These are phyloP conservation scores for Vitis hybrid DNA, from an alignment of 177 flowering plant species.

Conservation along the genomic window DNA sequence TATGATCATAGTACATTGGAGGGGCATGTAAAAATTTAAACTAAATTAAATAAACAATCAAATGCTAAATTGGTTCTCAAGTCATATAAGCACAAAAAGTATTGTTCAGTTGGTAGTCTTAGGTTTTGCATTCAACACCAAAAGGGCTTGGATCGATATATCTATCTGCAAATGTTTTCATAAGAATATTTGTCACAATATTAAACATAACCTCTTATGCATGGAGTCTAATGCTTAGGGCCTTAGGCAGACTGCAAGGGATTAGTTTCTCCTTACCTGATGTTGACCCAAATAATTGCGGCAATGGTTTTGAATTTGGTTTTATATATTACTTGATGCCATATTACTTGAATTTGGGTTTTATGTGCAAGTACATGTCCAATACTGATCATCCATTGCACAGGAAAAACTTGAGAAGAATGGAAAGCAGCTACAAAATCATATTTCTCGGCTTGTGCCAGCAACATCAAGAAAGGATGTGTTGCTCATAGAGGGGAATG, in stretches of 20 bases:
- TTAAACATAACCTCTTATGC: too few species aligned
- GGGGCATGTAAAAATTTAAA: too few species aligned
- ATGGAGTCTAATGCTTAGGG: too few species aligned
- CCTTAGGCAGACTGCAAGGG: background rate
- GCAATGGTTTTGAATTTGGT: background rate
- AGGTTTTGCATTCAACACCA: too few species aligned
- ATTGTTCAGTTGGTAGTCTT: too few species aligned
- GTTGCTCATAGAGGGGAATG: slow-evolving; percentile 23
- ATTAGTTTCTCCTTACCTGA: background rate
- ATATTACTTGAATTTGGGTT: background rate
- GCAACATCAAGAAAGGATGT: slow-evolving; percentile 31
- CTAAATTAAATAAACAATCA: too few species aligned
- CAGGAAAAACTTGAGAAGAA: slow-evolving; percentile 70
- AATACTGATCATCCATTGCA: slow-evolving; percentile 8
- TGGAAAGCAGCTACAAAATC: slow-evolving; percentile 37
- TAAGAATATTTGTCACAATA: too few species aligned
- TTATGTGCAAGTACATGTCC: slow-evolving; percentile 5
- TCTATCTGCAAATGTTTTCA: too few species aligned
- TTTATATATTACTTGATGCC: background rate
- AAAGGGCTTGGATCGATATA: too few species aligned
- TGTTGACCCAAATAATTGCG: background rate
- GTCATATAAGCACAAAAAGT: too few species aligned
- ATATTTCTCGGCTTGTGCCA: slow-evolving; percentile 36
- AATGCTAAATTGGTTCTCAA: too few species aligned
- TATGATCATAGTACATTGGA: too few species aligned